These are phyloP conservation scores for Dothistroma septosporum DNA, from an alignment of 2,329 filamentous ascomycete genomes.

Conservation along the genomic window DNA sequence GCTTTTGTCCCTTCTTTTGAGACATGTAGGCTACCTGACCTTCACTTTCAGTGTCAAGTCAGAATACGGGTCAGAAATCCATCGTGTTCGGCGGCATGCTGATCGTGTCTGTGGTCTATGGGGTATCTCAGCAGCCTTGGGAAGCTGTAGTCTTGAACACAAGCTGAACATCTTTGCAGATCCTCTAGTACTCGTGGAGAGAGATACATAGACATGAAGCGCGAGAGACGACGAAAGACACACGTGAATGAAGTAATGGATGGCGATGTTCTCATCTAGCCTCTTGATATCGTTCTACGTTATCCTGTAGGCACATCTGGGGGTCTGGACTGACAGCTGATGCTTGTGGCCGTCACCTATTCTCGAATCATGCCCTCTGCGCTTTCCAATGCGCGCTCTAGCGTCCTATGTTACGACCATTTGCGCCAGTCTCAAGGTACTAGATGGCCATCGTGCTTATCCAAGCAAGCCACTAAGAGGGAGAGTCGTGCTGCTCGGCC, in stretches of 20 bases:
- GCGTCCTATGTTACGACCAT: background rate
- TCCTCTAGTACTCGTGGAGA: conserved; percentile 17
- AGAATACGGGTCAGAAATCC: conserved; percentile 16
- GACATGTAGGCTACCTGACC: no score
- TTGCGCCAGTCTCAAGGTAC: background rate
- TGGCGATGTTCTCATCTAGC: background rate
- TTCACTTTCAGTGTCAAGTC: conserved; percentile 3
- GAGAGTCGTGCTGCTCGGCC: background rate
- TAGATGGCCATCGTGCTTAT: background rate
- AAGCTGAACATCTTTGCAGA: background rate
- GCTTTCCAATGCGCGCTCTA: background rate
- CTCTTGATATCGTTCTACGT: background rate
- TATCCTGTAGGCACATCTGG: background rate
- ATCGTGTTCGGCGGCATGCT: conserved; percentile 21
- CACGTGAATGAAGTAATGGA: background rate
- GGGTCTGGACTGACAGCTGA: background rate
- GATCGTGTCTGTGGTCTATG: conserved; percentile 15
- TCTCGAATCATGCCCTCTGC: background rate
- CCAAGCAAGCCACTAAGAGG: background rate
- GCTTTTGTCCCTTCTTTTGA: no score
- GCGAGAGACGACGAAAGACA: background rate
- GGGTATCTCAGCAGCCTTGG: background rate
- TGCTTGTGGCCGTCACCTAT: background rate
- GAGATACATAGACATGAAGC: conserved; percentile 4
- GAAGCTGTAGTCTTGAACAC: background rate